Evolutionary conservation across 2,329 filamentous ascomycete genomes (phyloP), one percentile per base, ranked within the genome.

Genomic region (Colletotrichum zoysiae): DNA sequence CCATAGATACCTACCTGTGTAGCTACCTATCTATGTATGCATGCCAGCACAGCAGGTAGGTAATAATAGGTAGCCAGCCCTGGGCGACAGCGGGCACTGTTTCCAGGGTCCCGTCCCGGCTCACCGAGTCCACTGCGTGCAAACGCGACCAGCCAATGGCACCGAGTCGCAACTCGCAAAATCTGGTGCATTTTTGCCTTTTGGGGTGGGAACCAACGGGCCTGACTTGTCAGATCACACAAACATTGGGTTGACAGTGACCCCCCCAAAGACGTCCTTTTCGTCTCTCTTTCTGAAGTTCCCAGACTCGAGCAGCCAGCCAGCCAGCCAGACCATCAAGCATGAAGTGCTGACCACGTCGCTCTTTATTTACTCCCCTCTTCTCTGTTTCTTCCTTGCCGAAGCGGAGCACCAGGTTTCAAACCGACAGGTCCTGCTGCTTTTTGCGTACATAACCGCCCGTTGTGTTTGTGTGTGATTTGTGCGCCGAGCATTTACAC

Each of bases 121-220:
- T 67, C 65, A 35, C 56, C 46, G 38, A 67, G 56, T 60, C 56
- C 56, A 67, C 65, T 53, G n/a, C 23, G 51, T 46, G 65, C 30
- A 42, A 42, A 35, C 56, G 40, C 60, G 50, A 44, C 70, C 55
- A 56, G 44, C 70, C 59, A 72, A 72, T 71, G 26, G 59, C 65
- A 69, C 46, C 12, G 14, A n/a, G 70, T 56, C 59, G 46, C 59
- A 50, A 30, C 69, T 71, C 51, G 57, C 65, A 71, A 71, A 71
- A 71, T 68, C 44, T 63, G 68, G 65, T 68, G 69, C 46, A 59
- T 71, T 71, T 71, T 71, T 69, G 38, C 59, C 55, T 63, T 55
- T 69, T 38, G 46, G 51, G 59, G 59, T 50, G 50, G 65, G 59
- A 61, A 56, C 40, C 65, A 70, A 65, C 70, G 14, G 50, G 60